Percentiles rank a stretch among this genome's conserved stretches.
These are phyloP conservation scores for Hortiboletus campestris DNA, from an alignment of 768 basidiomycete genomes.

Conservation along the genomic window DNA sequence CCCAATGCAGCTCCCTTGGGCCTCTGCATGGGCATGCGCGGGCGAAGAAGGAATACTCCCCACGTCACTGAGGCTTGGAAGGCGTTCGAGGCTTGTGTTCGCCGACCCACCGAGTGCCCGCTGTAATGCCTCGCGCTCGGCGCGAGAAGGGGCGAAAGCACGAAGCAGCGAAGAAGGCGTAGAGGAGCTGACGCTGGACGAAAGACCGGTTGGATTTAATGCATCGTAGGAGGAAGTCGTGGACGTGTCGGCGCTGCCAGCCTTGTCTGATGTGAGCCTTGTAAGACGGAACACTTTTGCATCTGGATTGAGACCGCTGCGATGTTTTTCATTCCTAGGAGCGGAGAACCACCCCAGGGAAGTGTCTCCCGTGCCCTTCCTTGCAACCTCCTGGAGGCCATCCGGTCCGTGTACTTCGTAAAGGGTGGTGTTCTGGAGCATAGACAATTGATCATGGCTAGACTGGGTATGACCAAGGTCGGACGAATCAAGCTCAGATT, in stretches of 20 bases:
- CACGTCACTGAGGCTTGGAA: constrained; percentile 77
- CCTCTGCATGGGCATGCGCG: constrained; percentile 45
- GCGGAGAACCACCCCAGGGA: constrained; percentile 49
- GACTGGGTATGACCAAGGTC: constrained; percentile 37
- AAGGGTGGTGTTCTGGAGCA: constrained; percentile 30
- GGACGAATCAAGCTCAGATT: constrained; percentile 46
- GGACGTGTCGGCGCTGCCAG: constrained; percentile 11
- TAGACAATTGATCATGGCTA: constrained; percentile 21
- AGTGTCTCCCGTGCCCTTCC: constrained; percentile 25
- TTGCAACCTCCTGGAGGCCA: constrained; percentile 12
- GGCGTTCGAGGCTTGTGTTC: constrained; percentile 72
- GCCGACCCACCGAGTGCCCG: constrained; percentile 73
- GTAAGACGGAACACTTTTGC: constrained; percentile 78
- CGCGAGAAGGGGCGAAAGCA: constrained; percentile 86
- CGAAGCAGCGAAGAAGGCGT: constrained; percentile 56
- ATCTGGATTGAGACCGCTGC: constrained; percentile 78
- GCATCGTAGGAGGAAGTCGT: constrained; percentile 44
- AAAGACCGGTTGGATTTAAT: constrained; percentile 59
- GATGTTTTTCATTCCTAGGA: constrained; percentile 46
- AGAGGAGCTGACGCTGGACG: constrained; percentile 38
- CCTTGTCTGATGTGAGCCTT: constrained; percentile 20
- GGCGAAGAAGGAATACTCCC: constrained; percentile 72
- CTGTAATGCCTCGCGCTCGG: constrained; percentile 81
- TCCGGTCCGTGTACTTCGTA: constrained; percentile 32
- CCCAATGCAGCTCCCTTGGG: constrained; percentile 18